Evolutionary conservation across 108 stramenopile species (phyloP).

Genomic region (Nannochloropsis oceanica): DNA sequence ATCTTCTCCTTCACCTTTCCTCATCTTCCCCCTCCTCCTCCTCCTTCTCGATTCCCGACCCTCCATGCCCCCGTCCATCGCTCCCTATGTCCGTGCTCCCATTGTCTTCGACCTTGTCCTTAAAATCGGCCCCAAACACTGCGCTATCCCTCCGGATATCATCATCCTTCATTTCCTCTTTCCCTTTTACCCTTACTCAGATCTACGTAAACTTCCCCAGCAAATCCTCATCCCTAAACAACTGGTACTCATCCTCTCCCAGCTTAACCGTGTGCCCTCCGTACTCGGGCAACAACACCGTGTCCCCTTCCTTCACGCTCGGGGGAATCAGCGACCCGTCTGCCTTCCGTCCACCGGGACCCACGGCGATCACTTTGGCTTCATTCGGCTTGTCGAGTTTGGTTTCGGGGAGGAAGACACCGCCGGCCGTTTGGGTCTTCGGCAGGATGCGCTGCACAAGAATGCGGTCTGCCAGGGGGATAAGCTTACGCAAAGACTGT

Average conservation of each 20-base stretch:
- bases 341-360: slow-evolving; percentile 57
- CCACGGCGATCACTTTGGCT: slow-evolving; percentile 85
- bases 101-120: neutral
- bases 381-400: slow-evolving; percentile 79
- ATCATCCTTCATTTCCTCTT: too few relatives aligned
- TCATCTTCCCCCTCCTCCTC: too few relatives aligned
- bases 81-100: too few relatives aligned
- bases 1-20: too few relatives aligned
- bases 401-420: slow-evolving; percentile 79
- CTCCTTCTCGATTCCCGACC: too few relatives aligned
- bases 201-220: slow-evolving; percentile 65
- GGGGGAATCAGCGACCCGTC: slow-evolving; percentile 21
- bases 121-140: neutral
- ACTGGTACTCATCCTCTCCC: slow-evolving; percentile 68
- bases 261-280: slow-evolving; percentile 77
- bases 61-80: too few relatives aligned
- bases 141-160: neutral
- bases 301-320: slow-evolving; percentile 51
- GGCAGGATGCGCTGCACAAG: slow-evolving; percentile 65
- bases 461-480: slow-evolving; percentile 89
- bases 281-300: slow-evolving; percentile 85
- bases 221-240: slow-evolving; percentile 88
- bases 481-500: slow-evolving; percentile 37
- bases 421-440: slow-evolving; percentile 71
- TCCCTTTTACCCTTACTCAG: too few relatives aligned